Evolutionary conservation across 148 eudicot genomes (phyloP), one percentile per base, ranked within the genome.

Genomic region (Limonium bicolor): DNA sequence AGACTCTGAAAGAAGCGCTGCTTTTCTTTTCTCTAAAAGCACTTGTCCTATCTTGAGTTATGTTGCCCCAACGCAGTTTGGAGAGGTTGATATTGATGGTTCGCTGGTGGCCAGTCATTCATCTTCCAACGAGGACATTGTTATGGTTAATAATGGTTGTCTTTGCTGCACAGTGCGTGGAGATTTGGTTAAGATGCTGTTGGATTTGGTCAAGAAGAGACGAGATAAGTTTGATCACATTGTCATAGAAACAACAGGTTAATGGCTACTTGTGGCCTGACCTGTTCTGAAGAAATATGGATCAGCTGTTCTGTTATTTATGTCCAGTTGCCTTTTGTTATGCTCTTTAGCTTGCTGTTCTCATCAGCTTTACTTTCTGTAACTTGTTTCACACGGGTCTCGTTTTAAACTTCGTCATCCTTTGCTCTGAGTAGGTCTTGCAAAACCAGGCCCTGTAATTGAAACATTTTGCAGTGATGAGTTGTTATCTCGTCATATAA

Each of bases 91-190:
- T 67, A 87, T 87, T 50, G 94, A 87, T 74, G 76, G 96, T 43
- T 80, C 94, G 41, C 71, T 87, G 41, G 96, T 87, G 53, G 90
- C 96, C 36, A 87, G 78, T 65, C 96, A 87, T 62, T 71, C 94
- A 36, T 71, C 94, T 27, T 67, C 94, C 25, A 87, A 77, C 48
- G 94, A 87, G 50, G 94, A 87, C 28, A 87, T 87, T 41, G 53
- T 87, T 56, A 87, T 87, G 94, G 94, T 87, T 27, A 82, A 79
- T 67, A 87, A 87, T 70, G 94, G 96, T 17, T 87, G 96, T 60
- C 48, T 87, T 45, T 87, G 96, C 40, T 87, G 96, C 55, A 87
- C 96, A 20, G 94, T 87, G 24, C 86, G 86, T 27, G 96, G 96
- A 41, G 96, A 87, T 72, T 65, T 87, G 50, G 86, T 82, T 30